Base-by-base conservation (phyloP, 345 rosid species). In the Heritiera littoralis region DNA sequence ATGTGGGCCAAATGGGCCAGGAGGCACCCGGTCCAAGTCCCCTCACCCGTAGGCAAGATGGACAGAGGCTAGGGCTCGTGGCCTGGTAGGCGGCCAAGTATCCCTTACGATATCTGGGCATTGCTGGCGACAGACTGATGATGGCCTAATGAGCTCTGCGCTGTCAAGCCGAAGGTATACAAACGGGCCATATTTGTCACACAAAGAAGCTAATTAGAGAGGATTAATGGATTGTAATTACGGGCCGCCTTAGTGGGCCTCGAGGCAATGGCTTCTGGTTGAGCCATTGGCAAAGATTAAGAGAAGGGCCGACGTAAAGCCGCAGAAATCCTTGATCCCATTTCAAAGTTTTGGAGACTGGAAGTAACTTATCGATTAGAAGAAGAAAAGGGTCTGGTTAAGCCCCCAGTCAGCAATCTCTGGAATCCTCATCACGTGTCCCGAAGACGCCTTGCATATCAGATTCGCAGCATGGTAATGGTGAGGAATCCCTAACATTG, bases 151-250 rank as follows among this genome's bases (percentile, higher is more conserved):
- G 6, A 0, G 5, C 98, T 93, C 92, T 0, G 92, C 75, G 52
- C 68, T 85, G 2, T 97, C 97, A 0, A 95, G 92, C 2, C 89
- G 89, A 67, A 95, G 95, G 84, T 95, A 92, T 66, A 95, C 97
- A 15, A 95, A 61, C 1, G 96, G 90, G 38, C 98, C 97, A 48
- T 95, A 93, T 67, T 81, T 85, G 65, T 86, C 80, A 76, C 98
- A 93, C 0, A 93, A 70, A 0, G 89, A 66, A 12, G 99, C 94
- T 0, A 95, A 40, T 11, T 91, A 98, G 94, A 76, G 94, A 76
- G 93, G 96, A 83, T 92, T 95, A 38, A 3, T 35, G 2, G 3
- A 1, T 35, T 1, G 97, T 98, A 9, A 92, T 78, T 0, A 93
- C 40, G 45, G 98, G 96, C 99, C 88, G 91, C 35, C 89, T 79